These are phyloP conservation scores for Entomortierella beljakovae DNA, from an alignment of 192 early-diverging fungal species.

Conservation along the genomic window DNA sequence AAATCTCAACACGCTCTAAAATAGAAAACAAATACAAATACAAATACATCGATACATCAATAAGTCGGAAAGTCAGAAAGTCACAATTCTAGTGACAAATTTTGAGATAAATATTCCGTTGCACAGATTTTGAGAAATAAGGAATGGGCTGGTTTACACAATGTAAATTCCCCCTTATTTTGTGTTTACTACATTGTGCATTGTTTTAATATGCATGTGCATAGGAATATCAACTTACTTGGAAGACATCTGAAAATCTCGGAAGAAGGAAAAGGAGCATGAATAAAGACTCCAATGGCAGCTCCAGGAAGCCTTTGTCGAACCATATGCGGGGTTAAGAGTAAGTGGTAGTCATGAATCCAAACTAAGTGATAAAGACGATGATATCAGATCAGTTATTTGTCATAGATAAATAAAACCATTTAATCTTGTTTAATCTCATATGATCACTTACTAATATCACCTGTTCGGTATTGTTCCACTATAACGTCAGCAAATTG, in stretches of 20 bases:
- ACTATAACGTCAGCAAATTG: slow-evolving; percentile 78
- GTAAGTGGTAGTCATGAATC: slow-evolving; percentile 98
- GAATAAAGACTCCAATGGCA: slow-evolving; percentile 93
- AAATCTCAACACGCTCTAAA: slow-evolving; percentile 81
- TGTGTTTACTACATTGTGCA: too few species aligned
- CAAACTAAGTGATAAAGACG: slow-evolving; percentile 77
- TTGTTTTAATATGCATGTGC: background rate
- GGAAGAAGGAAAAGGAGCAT: slow-evolving; percentile 96
- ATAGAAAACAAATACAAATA: background rate
- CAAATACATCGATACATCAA: background rate
- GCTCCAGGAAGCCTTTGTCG: slow-evolving; percentile 83
- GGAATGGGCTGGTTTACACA: too few species aligned
- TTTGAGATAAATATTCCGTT: too few species aligned
- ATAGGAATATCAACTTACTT: slow-evolving; percentile 51
- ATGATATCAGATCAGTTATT: background rate
- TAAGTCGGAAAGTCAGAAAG: too few species aligned
- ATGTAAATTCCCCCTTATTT: background rate
- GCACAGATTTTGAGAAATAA: too few species aligned
- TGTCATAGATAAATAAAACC: background rate
- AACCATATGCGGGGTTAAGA: slow-evolving; percentile 91
- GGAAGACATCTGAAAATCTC: slow-evolving; percentile 96
- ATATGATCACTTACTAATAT: slow-evolving; percentile 69
- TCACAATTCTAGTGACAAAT: too few species aligned
- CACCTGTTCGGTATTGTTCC: slow-evolving; percentile 78
- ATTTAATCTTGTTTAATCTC: slow-evolving; percentile 39